Conservation (phyloP, 2,329 filamentous ascomycete genomes). For the Fusarium sp. region DNA sequence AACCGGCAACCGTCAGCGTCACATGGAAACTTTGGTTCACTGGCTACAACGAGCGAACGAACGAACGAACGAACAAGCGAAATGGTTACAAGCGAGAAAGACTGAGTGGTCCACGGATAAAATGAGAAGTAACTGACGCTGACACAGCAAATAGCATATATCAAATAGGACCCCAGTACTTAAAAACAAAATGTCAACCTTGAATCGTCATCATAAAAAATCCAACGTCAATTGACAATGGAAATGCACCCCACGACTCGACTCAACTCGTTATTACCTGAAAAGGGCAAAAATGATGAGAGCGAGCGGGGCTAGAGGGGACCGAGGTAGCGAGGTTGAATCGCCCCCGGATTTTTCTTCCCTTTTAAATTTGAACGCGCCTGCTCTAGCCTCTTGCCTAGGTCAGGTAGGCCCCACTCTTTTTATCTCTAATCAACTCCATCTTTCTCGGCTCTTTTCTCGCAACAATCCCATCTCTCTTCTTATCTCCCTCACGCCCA, state of each 20-base stretch:
- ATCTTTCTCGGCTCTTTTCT: constrained; percentile 36
- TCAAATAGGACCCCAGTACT: no score
- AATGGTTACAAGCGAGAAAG: constrained; percentile 1
- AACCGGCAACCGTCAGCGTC: constrained; percentile 35
- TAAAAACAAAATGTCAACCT: not conserved
- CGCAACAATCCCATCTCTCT: constrained; percentile 17
- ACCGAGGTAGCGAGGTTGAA: constrained; percentile 46
- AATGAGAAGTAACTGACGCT: no score
- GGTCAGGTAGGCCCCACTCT: constrained; percentile 28
- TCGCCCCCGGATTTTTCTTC: constrained; percentile 51
- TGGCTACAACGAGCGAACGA: constrained; percentile 23
- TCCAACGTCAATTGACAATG: not conserved
- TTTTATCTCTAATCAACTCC: constrained; percentile 41
- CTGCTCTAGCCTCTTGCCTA: constrained; percentile 16
- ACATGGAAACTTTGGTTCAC: constrained; percentile 31
- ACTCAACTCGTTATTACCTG: constrained; percentile 12
- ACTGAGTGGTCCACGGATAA: no score
- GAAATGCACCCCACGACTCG: not conserved
- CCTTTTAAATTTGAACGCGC: constrained; percentile 34
- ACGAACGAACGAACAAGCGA: constrained; percentile 16
- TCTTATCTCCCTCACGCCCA: constrained; percentile 10
- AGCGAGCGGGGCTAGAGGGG: constrained; percentile 30
- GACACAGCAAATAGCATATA: no score
- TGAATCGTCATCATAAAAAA: constrained; percentile 6
- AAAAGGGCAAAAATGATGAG: constrained; percentile 32